These are phyloP conservation scores for Arachis monticola DNA, from an alignment of 331 rosid genomes.

Conservation along the genomic window DNA sequence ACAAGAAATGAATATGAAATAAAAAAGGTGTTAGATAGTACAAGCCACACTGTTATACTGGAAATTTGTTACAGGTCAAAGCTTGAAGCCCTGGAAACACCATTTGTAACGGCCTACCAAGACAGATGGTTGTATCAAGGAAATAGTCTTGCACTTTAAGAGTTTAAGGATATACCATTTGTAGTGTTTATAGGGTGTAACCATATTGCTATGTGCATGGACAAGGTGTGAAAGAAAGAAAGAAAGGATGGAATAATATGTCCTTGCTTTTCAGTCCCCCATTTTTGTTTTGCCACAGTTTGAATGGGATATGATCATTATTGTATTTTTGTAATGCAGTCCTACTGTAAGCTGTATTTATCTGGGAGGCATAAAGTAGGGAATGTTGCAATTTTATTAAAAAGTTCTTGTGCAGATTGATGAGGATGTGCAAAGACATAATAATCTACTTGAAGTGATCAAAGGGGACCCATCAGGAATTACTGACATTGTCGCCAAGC, in stretches of 20 bases:
- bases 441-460: constrained; percentile 67
- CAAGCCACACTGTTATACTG: neutral
- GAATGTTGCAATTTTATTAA: constrained; percentile 16
- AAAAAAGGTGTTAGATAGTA: neutral
- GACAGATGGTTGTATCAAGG: neutral
- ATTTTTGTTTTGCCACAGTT: neutral
- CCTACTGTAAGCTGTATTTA: neutral
- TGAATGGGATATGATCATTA: neutral
- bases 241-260: neutral
- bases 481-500: constrained; percentile 71
- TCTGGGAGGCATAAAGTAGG: neutral
- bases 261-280: neutral
- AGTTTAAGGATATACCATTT: neutral
- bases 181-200: neutral
- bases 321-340: neutral
- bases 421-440: constrained; percentile 88
- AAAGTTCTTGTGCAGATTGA: constrained; percentile 61
- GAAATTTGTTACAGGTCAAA: neutral
- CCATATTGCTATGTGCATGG: neutral
- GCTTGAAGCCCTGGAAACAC: neutral
- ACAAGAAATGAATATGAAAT: neutral
- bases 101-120: neutral
- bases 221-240: neutral
- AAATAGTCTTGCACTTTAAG: neutral
- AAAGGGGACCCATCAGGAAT: constrained; percentile 53